These are phyloP conservation scores for Cytospora leucostoma DNA, from an alignment of 2,329 filamentous ascomycete species.

Conservation along the genomic window DNA sequence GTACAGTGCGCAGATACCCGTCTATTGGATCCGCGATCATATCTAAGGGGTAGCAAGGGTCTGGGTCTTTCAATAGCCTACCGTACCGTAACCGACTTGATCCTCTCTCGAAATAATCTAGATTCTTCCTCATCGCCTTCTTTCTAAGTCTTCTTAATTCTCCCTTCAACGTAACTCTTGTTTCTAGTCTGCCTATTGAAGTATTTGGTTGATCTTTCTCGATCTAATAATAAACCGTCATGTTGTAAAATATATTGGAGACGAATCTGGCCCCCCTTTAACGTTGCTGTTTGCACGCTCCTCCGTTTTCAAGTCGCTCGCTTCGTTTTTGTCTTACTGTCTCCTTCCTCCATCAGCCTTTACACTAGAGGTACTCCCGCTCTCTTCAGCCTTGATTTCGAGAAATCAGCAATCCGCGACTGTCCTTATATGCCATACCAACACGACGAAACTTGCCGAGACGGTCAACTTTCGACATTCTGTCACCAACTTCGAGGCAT, in stretches of 20 bases:
- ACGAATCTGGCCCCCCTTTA: neutral
- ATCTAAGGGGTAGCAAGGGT: neutral
- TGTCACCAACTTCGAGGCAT: constrained; percentile 3
- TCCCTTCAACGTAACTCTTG: neutral
- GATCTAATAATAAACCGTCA: constrained; percentile 5
- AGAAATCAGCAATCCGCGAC: neutral
- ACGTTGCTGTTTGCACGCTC: neutral
- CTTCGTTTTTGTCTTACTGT: constrained; percentile 4
- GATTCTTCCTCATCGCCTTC: neutral
- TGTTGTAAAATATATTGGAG: constrained; percentile 9
- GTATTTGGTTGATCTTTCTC: neutral
- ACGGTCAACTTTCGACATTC: neutral
- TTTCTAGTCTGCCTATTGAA: neutral
- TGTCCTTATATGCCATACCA: neutral
- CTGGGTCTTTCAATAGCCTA: neutral
- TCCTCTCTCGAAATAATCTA: neutral
- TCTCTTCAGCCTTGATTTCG: neutral
- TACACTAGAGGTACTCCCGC: neutral
- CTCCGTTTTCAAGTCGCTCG: constrained; percentile 26
- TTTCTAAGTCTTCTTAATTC: neutral
- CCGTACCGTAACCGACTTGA: neutral
- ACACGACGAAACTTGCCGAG: neutral
- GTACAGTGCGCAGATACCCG: constrained; percentile 1
- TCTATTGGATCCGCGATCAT: neutral
- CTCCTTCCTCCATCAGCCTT: constrained; percentile 1